Evolutionary conservation across 2,329 filamentous ascomycete genomes (phyloP).

Genomic region (Teratosphaeria gauchensis): DNA sequence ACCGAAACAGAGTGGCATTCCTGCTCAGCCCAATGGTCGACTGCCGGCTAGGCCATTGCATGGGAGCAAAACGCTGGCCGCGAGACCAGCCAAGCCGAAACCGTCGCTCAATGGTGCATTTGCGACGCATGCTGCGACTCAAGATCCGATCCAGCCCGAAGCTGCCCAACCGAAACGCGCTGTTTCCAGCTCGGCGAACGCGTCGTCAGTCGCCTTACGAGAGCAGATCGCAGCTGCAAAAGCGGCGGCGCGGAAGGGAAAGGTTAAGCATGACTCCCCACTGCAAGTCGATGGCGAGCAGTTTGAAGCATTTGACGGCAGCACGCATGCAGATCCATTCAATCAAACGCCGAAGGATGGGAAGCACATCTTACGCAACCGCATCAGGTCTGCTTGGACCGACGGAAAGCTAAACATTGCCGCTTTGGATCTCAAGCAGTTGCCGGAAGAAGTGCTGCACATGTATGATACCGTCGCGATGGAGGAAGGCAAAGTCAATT

Average conservation of each 20-base stretch:
- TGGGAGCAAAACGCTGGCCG: constrained; percentile 28
- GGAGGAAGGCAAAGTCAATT: constrained; percentile 55
- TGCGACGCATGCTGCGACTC: constrained; percentile 11
- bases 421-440: constrained; percentile 66
- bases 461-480: constrained; percentile 79
- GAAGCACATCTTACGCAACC: constrained; percentile 60
- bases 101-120: constrained; percentile 27
- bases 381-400: constrained; percentile 61
- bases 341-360: constrained; percentile 53
- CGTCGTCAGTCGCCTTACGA: constrained; percentile 70
- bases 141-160: not conserved
- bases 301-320: constrained; percentile 47
- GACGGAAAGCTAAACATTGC: constrained; percentile 83
- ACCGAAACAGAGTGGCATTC: constrained; percentile 5
- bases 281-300: constrained; percentile 13
- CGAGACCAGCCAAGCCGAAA: constrained; percentile 21
- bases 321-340: constrained; percentile 57
- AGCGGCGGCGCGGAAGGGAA: constrained; percentile 48
- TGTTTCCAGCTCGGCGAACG: constrained; percentile 11
- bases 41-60: not conserved
- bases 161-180: constrained; percentile 7
- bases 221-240: constrained; percentile 92
- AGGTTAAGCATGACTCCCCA: constrained; percentile 16
- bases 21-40: not conserved
- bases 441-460: constrained; percentile 72